Percentiles rank a stretch among this genome's conserved stretches.
phyloP scores from a whole-genome alignment of 78 protist species.

The slime mould (Dictyostelium discoideum) region dicty_2.7 NC_007089.4:6189501-6190000 shows the following conservation, averaged over 20 bases:
- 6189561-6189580: not conserved
- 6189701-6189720: slow-evolving; percentile 58
- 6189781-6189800: not conserved
- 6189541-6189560: not conserved
- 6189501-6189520: not conserved
- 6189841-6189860: slow-evolving; percentile 68
- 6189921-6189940: not conserved
- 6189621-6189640: too few relatives aligned
- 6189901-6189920: slow-evolving; percentile 13
- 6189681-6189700: slow-evolving; percentile 27
- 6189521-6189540: not conserved
- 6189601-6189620: not conserved
- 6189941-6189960: not conserved
- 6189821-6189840: slow-evolving; percentile 50
- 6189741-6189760: slow-evolving; percentile 57
- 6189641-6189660: too few relatives aligned
- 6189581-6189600: too few relatives aligned
- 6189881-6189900: slow-evolving; percentile 55
- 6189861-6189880: not conserved
- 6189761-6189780: slow-evolving; percentile 40
- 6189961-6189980: slow-evolving; percentile 4
- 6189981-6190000: slow-evolving; percentile 4
- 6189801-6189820: slow-evolving; percentile 21
- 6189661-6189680: too few relatives aligned
- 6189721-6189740: slow-evolving; percentile 19